A percentile compares a stretch with the other conserved stretches of the same genome.
Conservation (phyloP, 306 rosid species). For the Quercus robur region DNA sequence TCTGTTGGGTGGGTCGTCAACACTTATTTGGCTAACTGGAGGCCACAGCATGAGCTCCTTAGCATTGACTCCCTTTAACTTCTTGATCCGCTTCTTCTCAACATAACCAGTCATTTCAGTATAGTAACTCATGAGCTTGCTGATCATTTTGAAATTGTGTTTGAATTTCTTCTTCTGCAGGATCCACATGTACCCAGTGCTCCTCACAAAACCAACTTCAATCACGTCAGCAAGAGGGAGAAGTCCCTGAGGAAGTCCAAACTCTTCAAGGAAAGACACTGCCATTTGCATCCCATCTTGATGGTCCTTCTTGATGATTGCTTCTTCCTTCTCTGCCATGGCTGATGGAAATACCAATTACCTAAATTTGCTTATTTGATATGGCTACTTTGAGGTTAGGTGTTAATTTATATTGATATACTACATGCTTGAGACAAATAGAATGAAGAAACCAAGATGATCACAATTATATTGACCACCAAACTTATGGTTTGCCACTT, state of each 20-base stretch:
- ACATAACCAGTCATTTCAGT: conserved; percentile 54
- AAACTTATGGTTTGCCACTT: background rate
- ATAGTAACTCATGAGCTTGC: conserved; percentile 74
- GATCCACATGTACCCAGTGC: conserved; percentile 82
- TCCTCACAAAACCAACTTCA: conserved; percentile 72
- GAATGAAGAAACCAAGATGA: conserved; percentile 37
- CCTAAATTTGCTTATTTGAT: background rate
- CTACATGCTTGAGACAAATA: conserved; percentile 10
- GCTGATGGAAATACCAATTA: background rate
- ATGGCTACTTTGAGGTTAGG: background rate
- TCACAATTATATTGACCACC: conserved; percentile 29
- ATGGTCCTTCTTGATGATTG: conserved; percentile 58
- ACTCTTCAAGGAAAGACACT: conserved; percentile 47
- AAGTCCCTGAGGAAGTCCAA: conserved; percentile 70
- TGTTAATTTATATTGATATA: conserved; percentile 7
- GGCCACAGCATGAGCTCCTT: conserved; percentile 96
- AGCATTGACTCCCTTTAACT: conserved; percentile 87
- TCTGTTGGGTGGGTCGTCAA: conserved; percentile 45
- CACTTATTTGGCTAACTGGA: conserved; percentile 68
- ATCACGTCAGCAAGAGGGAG: conserved; percentile 61
- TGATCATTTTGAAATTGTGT: conserved; percentile 69
- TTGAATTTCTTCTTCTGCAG: conserved; percentile 78
- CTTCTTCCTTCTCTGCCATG: conserved; percentile 86
- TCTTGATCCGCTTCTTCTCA: conserved; percentile 60
- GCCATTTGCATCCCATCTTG: conserved; percentile 71